Conservation (phyloP, 495 filamentous ascomycete genomes). For the Tuber magnatum region DNA sequence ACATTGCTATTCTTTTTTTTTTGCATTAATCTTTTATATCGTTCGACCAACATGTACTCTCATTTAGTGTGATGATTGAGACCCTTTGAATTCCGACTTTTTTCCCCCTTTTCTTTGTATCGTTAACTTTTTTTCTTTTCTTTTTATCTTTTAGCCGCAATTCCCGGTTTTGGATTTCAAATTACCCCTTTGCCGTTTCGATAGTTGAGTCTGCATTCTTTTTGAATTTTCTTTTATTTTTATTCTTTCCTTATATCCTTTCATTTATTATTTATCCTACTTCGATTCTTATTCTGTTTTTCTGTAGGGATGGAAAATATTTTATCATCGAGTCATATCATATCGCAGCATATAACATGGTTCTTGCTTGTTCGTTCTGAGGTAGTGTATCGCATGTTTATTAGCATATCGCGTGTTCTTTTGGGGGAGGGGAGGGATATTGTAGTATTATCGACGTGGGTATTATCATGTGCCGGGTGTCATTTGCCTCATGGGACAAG, state of each 20-base stretch:
- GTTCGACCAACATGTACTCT: conserved; percentile 27
- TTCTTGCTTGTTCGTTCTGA: conserved; percentile 6
- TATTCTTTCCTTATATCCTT: conserved; percentile 34
- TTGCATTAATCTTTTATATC: conserved; percentile 29
- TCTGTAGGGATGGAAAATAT: conserved; percentile 32
- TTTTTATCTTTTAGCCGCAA: conserved; percentile 19
- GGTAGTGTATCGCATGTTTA: conserved; percentile 33
- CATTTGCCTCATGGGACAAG: neutral
- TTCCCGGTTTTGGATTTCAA: conserved; percentile 39
- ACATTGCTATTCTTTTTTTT: conserved; percentile 29
- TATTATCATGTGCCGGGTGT: neutral
- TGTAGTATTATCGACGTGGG: neutral
- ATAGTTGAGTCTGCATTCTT: conserved; percentile 39
- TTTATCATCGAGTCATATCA: neutral
- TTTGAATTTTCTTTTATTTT: conserved; percentile 33
- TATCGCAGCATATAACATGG: neutral
- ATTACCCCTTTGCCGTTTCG: conserved; percentile 43
- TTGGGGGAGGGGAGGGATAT: neutral
- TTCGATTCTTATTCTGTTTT: conserved; percentile 22
- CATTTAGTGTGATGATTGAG: conserved; percentile 38
- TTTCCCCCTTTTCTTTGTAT: conserved; percentile 23
- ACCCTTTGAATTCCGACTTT: conserved; percentile 24
- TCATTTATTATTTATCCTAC: conserved; percentile 35
- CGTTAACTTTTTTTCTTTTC: conserved; percentile 22
- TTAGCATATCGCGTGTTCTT: conserved; percentile 15